Conservation (phyloP, 257 asterid genomes). For the Pogostemon cablin region DNA sequence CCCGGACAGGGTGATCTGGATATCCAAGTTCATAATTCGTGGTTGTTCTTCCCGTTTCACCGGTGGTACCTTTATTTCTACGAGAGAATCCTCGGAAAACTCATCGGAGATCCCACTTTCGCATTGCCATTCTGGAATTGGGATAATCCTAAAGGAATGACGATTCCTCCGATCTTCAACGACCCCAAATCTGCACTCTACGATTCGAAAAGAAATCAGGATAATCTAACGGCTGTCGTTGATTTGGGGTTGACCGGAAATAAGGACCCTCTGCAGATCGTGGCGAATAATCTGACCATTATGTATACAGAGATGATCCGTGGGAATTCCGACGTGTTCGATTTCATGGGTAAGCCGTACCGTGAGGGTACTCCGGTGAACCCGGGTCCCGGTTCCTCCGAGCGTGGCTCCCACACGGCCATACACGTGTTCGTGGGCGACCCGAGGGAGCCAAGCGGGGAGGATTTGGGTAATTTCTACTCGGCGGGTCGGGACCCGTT, state of each 20-base stretch:
- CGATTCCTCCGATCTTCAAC: constrained; percentile 34
- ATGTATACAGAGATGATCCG: constrained; percentile 45
- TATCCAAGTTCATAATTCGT: constrained; percentile 39
- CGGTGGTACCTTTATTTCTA: constrained; percentile 49
- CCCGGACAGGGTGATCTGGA: constrained; percentile 31
- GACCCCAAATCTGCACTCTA: constrained; percentile 34
- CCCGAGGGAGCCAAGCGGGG: constrained; percentile 36
- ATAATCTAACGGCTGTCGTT: constrained; percentile 21
- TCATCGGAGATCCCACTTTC: constrained; percentile 43
- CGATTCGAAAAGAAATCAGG: constrained; percentile 31
- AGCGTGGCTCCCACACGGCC: constrained; percentile 43
- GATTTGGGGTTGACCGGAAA: constrained; percentile 35
- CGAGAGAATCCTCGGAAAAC: constrained; percentile 43
- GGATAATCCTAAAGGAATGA: constrained; percentile 43
- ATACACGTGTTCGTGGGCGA: constrained; percentile 44
- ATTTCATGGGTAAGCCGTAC: constrained; percentile 45
- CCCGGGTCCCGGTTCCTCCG: constrained; percentile 45
- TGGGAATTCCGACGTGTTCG: constrained; percentile 25
- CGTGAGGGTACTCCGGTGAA: constrained; percentile 33
- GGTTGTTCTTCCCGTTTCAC: constrained; percentile 54
- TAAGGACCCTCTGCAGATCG: constrained; percentile 28
- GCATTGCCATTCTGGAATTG: constrained; percentile 52
- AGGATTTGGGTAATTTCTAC: constrained; percentile 50
- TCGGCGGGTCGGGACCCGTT: constrained; percentile 56
- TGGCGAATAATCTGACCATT: constrained; percentile 34